These are phyloP conservation scores for Boechera stricta DNA, from an alignment of 345 rosid species.

Conservation along the genomic window DNA sequence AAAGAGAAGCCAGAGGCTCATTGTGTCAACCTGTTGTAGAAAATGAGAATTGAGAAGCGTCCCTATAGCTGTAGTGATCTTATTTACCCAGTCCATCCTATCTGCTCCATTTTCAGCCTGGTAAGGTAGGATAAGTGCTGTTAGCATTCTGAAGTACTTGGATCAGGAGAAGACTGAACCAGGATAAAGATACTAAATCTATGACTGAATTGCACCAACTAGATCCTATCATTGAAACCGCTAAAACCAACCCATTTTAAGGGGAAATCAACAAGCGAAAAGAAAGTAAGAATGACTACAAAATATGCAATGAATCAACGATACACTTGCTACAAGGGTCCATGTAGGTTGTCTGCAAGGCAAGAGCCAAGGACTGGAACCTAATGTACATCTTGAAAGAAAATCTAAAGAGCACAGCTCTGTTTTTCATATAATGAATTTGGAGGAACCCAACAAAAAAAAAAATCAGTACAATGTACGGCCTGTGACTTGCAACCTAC, in stretches of 20 bases:
- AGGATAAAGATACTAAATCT: background rate
- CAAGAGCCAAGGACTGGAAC: background rate
- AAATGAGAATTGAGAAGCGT: constrained; percentile 80
- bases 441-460: background rate
- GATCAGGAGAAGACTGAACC: background rate
- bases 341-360: constrained; percentile 27
- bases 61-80: constrained; percentile 74
- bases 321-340: background rate
- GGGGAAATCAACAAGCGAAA: background rate
- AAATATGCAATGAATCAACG: background rate
- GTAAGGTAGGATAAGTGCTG: constrained; percentile 11
- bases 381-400: background rate
- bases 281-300: background rate
- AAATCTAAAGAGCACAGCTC: background rate
- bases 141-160: constrained; percentile 19
- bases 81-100: constrained; percentile 88
- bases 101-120: constrained; percentile 96
- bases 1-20: constrained; percentile 26
- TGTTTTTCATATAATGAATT: background rate
- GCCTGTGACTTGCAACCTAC: background rate
- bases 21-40: constrained; percentile 68
- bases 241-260: background rate
- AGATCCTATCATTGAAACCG: background rate
- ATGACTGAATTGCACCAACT: background rate
- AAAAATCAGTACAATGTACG: background rate